phyloP scores from a whole-genome alignment of 2,329 filamentous ascomycete species.

The Aspergillus quadrilineatus region DNA sequence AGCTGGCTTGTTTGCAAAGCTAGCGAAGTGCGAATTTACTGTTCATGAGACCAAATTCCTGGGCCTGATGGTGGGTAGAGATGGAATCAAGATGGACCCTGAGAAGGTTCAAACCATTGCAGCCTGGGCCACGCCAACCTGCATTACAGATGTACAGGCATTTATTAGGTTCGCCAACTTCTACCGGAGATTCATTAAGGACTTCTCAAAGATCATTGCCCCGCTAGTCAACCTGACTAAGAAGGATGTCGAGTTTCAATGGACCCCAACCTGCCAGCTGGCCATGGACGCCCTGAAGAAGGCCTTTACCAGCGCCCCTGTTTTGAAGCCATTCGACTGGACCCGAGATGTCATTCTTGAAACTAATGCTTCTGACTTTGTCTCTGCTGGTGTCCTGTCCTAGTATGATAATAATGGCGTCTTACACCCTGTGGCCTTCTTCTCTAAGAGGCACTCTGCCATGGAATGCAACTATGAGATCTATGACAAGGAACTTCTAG shows the following conservation, averaged over 20 bases:
- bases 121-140: background rate
- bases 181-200: background rate
- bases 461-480: background rate
- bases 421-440: background rate
- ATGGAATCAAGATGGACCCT: background rate
- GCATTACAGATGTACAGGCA: background rate
- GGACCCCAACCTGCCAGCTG: too few species aligned
- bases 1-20: background rate
- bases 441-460: background rate
- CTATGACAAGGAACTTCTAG: too few species aligned
- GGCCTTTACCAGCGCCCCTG: background rate
- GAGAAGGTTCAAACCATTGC: background rate
- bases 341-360: background rate
- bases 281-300: too few species aligned
- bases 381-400: background rate
- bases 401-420: background rate
- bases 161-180: background rate
- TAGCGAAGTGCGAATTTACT: background rate
- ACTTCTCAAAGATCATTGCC: too few species aligned
- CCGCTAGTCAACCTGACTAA: too few species aligned
- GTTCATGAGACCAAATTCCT: background rate
- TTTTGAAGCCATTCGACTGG: background rate
- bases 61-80: background rate
- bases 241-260: too few species aligned
- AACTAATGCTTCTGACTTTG: background rate